These are phyloP conservation scores for Bauhinia variegata DNA, from an alignment of 306 rosid species.

Conservation along the genomic window DNA sequence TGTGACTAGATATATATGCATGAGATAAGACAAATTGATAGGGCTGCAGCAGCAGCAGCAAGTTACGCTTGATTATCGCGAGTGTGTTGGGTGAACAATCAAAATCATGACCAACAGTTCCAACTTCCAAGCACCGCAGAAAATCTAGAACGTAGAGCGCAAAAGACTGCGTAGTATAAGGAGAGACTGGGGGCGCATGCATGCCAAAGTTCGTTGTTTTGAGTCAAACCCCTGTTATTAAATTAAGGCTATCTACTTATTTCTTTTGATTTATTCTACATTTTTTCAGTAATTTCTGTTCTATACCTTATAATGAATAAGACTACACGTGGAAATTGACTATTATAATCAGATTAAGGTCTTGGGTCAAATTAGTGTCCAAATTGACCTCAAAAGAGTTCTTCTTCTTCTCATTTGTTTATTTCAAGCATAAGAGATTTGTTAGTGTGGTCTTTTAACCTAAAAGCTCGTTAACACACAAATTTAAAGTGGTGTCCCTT, in stretches of 20 bases:
- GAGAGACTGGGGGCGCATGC: neutral
- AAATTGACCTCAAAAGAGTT: conserved; percentile 34
- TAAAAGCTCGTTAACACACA: neutral
- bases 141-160: conserved; percentile 19
- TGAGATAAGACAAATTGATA: conserved; percentile 33
- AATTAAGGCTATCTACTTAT: too few species aligned
- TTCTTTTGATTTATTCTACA: too few species aligned
- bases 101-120: conserved; percentile 32
- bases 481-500: neutral
- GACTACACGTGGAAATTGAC: too few species aligned
- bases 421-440: conserved; percentile 16
- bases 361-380: neutral
- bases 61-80: conserved; percentile 24
- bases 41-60: neutral
- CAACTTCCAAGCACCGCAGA: conserved; percentile 17
- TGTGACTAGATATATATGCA: too few species aligned
- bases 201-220: conserved; percentile 38
- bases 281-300: too few species aligned
- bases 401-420: conserved; percentile 5
- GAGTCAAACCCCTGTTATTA: neutral
- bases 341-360: too few species aligned
- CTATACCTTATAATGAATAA: too few species aligned
- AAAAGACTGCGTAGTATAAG: conserved; percentile 44
- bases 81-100: conserved; percentile 33
- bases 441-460: neutral